A percentile compares a stretch with the other conserved stretches of the same genome.
Conservation (phyloP, 257 asterid genomes). For the Echium plantagineum region DNA sequence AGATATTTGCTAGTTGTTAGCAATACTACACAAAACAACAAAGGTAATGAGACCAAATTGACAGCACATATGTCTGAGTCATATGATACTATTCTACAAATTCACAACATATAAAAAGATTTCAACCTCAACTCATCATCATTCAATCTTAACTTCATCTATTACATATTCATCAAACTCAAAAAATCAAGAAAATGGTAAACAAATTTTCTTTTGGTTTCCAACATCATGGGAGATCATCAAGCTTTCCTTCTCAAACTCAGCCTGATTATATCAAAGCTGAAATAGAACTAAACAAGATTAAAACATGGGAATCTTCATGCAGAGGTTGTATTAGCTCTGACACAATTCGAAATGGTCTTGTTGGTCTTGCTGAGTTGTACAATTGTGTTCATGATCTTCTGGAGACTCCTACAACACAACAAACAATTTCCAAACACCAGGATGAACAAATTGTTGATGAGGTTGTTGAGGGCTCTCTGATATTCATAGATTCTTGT, state of each 20-base stretch:
- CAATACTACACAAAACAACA: not conserved
- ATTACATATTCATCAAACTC: not conserved
- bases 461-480: slow-evolving; percentile 25
- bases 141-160: not conserved
- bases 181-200: slow-evolving; percentile 22
- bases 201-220: not conserved
- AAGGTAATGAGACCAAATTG: no score
- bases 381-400: slow-evolving; percentile 29
- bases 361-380: slow-evolving; percentile 27
- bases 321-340: slow-evolving; percentile 4
- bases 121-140: slow-evolving; percentile 3
- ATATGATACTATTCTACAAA: no score
- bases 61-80: no score
- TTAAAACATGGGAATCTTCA: slow-evolving; percentile 13
- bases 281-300: slow-evolving; percentile 16
- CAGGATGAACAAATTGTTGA: slow-evolving; percentile 17
- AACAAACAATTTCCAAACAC: slow-evolving; percentile 9
- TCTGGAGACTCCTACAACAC: slow-evolving; percentile 14
- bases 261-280: slow-evolving; percentile 11
- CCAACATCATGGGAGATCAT: slow-evolving; percentile 23
- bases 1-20: not conserved
- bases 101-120: not conserved
- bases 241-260: slow-evolving; percentile 32
- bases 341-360: slow-evolving; percentile 23
- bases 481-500: slow-evolving; percentile 37